These are phyloP conservation scores for Capronia americana DNA, from an alignment of 2,329 filamentous ascomycete species.

Conservation along the genomic window DNA sequence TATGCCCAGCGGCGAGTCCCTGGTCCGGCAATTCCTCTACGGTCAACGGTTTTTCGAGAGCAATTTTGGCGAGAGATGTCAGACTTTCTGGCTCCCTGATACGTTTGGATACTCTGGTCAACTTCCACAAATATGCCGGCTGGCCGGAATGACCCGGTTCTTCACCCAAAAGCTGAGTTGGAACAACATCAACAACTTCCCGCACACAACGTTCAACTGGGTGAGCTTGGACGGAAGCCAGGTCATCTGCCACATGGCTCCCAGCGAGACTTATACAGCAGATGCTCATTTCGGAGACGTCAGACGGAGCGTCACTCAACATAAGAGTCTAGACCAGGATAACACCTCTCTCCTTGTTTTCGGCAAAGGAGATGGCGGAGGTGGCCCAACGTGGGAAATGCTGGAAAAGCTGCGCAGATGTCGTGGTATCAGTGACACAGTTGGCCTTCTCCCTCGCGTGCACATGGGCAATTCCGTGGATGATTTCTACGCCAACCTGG, in stretches of 20 bases:
- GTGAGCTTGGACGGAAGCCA: conserved; percentile 94
- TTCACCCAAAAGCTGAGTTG: conserved; percentile 98
- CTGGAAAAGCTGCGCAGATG: conserved; percentile 93
- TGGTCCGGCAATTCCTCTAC: conserved; percentile 92
- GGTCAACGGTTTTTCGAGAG: conserved; percentile 95
- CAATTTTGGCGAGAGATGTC: conserved; percentile 84
- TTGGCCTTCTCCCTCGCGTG: conserved; percentile 81
- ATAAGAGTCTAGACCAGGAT: conserved; percentile 96
- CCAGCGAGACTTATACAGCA: conserved; percentile 92
- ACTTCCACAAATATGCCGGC: conserved; percentile 87
- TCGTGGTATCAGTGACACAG: conserved; percentile 87
- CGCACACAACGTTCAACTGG: conserved; percentile 99
- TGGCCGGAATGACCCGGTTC: conserved; percentile 96
- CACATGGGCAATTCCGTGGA: conserved; percentile 91
- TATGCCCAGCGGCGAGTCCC: conserved; percentile 90
- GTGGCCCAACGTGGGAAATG: conserved; percentile 91
- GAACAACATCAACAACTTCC: conserved; percentile 99
- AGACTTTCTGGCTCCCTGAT: conserved; percentile 96
- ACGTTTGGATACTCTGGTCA: conserved; percentile 98
- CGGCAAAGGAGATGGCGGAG: conserved; percentile 94
- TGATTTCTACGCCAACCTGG: conserved; percentile 86
- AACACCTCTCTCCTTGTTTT: conserved; percentile 89
- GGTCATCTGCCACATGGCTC: conserved; percentile 97
- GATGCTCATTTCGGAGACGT: conserved; percentile 95
- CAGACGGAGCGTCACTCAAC: conserved; percentile 83